These are phyloP conservation scores for Cyberlindnera meyerae DNA, from an alignment of 805 yeast genomes.

Conservation along the genomic window DNA sequence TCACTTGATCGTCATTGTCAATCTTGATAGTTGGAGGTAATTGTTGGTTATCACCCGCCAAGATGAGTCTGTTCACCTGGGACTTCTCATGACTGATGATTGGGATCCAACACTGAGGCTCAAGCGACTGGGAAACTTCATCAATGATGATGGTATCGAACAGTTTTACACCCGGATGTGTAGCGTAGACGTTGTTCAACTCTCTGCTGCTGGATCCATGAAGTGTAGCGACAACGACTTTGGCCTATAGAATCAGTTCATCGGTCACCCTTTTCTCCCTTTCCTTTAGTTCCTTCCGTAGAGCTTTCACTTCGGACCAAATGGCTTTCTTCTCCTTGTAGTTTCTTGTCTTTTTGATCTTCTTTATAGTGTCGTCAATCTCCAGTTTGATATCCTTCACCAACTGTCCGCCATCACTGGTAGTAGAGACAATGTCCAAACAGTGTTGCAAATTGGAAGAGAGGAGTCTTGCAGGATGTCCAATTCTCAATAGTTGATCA, in stretches of 20 bases:
- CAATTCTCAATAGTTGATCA: conserved; percentile 66
- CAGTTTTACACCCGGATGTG: conserved; percentile 28
- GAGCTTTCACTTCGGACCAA: conserved; percentile 62
- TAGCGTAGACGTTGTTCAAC: conserved; percentile 46
- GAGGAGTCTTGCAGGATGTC: conserved; percentile 87
- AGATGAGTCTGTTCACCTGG: conserved; percentile 48
- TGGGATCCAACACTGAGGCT: conserved; percentile 97
- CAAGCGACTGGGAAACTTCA: conserved; percentile 91
- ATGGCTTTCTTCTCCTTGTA: conserved; percentile 61
- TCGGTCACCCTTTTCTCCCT: conserved; percentile 62
- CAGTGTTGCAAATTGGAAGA: conserved; percentile 63
- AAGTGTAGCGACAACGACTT: conserved; percentile 75
- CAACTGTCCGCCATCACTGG: conserved; percentile 53
- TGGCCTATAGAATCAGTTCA: conserved; percentile 54
- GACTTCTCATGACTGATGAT: conserved; percentile 51
- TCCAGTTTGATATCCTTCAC: conserved; percentile 66
- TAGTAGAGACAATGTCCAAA: conserved; percentile 63
- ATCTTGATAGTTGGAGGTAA: conserved; percentile 86
- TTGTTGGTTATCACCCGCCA: conserved; percentile 94
- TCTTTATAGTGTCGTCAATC: conserved; percentile 54
- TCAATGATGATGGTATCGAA: conserved; percentile 86
- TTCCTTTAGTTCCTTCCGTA: conserved; percentile 62
- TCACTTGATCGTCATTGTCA: conserved; percentile 35
- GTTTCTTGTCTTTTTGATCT: conserved; percentile 54
- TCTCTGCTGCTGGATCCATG: conserved; percentile 84